Conservation (phyloP, 2,329 filamentous ascomycete genomes). For the Pseudogymnoascus sp. region DNA sequence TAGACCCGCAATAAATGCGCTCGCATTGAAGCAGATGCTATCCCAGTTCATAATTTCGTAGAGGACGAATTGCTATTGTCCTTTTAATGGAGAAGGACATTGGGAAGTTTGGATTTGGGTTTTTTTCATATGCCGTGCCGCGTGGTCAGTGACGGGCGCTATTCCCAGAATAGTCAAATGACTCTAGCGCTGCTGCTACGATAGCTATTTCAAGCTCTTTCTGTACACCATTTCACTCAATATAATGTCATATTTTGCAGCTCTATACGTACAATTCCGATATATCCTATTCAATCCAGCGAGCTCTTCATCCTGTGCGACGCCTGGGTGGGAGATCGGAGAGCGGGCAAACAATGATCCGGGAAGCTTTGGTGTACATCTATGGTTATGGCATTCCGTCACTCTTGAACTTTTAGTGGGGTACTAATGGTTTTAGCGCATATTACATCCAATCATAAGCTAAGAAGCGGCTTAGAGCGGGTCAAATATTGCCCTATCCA, state of each 20-base stretch:
- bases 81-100: not conserved
- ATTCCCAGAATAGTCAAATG: not conserved
- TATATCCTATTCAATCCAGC: not conserved
- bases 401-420: not conserved
- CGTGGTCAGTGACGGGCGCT: not conserved
- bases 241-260: not conserved
- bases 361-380: not conserved
- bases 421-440: not conserved
- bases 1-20: constrained; percentile 35
- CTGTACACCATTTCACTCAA: not conserved
- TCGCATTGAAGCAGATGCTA: constrained; percentile 32
- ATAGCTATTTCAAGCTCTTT: not conserved
- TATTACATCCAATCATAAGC: not conserved
- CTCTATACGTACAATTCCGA: not conserved
- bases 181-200: not conserved
- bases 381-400: not conserved
- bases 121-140: not conserved
- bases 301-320: not conserved
- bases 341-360: not conserved
- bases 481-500: not conserved
- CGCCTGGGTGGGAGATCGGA: too few species aligned
- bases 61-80: constrained; percentile 25
- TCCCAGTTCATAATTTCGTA: constrained; percentile 28
- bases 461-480: not conserved
- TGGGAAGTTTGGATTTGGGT: not conserved